Conservation (phyloP, 441 rosid species). For the Mallotus repandus region DNA sequence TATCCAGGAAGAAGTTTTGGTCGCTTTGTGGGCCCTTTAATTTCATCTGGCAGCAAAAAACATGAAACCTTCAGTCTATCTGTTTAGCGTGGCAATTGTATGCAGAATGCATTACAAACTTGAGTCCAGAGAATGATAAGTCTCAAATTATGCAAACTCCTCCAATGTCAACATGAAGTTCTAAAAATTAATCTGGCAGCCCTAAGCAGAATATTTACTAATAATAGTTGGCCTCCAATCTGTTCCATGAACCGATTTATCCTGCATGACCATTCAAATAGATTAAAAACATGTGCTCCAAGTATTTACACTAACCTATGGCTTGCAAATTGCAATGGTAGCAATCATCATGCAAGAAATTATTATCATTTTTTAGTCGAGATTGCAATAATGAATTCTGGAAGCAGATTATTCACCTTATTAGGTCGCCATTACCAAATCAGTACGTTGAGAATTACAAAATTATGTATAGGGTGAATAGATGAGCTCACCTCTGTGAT, state of each 20-base stretch:
- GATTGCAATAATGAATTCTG: neutral
- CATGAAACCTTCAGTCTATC: slow-evolving; percentile 22
- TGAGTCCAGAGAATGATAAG: neutral
- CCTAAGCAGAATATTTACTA: neutral
- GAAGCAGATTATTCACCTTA: neutral
- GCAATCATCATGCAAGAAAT: neutral
- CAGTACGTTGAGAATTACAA: neutral
- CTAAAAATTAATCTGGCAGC: neutral
- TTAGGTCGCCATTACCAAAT: neutral
- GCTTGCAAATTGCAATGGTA: neutral
- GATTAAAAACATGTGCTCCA: neutral
- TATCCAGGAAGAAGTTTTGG: slow-evolving; percentile 63
- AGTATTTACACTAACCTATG: too few relatives aligned
- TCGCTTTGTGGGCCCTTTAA: slow-evolving; percentile 67
- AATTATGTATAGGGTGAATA: neutral
- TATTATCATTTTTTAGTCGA: slow-evolving; percentile 6
- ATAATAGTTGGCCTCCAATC: neutral
- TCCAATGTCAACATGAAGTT: neutral
- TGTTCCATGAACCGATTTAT: neutral
- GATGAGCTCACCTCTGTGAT: slow-evolving; percentile 46
- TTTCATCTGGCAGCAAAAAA: slow-evolving; percentile 46
- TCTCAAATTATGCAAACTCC: neutral
- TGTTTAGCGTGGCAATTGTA: slow-evolving; percentile 1
- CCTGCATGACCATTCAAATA: neutral
- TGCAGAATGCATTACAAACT: slow-evolving; percentile 12